Conservation (phyloP, 345 rosid genomes). For the Triadica sebifera region DNA sequence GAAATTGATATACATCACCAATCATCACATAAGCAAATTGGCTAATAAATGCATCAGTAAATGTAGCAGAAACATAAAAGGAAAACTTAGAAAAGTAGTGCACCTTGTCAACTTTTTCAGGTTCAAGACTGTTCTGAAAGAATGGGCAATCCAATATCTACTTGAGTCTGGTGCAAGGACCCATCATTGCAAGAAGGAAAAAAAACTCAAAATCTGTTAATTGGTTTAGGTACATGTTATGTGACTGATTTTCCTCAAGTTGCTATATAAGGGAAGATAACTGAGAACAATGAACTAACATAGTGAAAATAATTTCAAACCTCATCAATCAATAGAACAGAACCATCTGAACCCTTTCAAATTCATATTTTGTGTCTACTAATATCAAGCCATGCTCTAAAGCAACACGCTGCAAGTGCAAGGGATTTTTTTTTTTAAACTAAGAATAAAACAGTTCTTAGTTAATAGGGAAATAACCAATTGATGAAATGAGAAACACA, state of each 20-base stretch:
- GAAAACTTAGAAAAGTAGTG: not conserved
- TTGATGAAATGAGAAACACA: constrained; percentile 24
- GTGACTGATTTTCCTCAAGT: not conserved
- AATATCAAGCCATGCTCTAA: constrained; percentile 83
- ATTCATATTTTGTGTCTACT: constrained; percentile 96
- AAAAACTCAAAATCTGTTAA: constrained; percentile 4
- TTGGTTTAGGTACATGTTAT: not conserved
- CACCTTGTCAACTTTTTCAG: constrained; percentile 93
- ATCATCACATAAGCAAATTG: not conserved
- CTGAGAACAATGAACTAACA: not conserved
- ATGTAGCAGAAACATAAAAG: not conserved
- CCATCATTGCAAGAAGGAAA: constrained; percentile 35
- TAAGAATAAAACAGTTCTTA: not conserved
- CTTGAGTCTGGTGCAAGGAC: constrained; percentile 98
- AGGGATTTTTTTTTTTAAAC: not conserved
- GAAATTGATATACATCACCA: not conserved
- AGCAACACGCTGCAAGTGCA: constrained; percentile 60
- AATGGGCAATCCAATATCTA: constrained; percentile 83
- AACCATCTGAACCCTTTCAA: constrained; percentile 74
- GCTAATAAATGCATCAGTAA: not conserved
- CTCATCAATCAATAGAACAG: constrained; percentile 86
- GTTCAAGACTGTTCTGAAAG: constrained; percentile 76
- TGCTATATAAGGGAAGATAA: not conserved
- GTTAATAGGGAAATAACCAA: not conserved
- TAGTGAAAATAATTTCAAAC: constrained; percentile 37